Percentiles rank a stretch among this genome's conserved stretches.
phyloP scores from a whole-genome alignment of 805 yeast species.

The Priceomyces medius region DNA sequence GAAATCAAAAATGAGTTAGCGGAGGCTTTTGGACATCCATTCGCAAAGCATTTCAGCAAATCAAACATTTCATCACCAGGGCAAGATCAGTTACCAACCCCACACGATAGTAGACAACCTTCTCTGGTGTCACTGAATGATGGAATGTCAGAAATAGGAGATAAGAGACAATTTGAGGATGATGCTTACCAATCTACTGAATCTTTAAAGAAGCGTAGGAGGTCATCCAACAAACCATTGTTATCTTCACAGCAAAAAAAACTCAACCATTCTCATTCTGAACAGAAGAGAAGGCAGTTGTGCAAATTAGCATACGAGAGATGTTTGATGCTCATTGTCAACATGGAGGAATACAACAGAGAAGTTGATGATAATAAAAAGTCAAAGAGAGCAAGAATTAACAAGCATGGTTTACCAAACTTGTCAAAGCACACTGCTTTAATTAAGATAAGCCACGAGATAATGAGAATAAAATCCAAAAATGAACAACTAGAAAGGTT shows the following conservation, averaged over 20 bases:
- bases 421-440: slow-evolving; percentile 44
- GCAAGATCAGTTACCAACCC: slow-evolving; percentile 30
- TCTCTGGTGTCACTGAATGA: slow-evolving; percentile 12
- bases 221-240: slow-evolving; percentile 34
- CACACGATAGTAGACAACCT: slow-evolving; percentile 30
- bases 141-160: neutral
- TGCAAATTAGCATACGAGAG: slow-evolving; percentile 46
- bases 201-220: slow-evolving; percentile 22
- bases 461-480: slow-evolving; percentile 29
- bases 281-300: slow-evolving; percentile 43
- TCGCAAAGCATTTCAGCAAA: slow-evolving; percentile 13
- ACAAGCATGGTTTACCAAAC: slow-evolving; percentile 46
- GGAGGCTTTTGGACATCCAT: slow-evolving; percentile 33
- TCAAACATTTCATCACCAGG: slow-evolving; percentile 7
- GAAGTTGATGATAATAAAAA: slow-evolving; percentile 28
- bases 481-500: slow-evolving; percentile 34
- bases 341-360: slow-evolving; percentile 38
- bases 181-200: slow-evolving; percentile 9
- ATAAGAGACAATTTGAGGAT: slow-evolving; percentile 1
- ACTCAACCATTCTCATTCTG: slow-evolving; percentile 41
- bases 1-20: slow-evolving; percentile 27
- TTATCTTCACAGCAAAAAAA: slow-evolving; percentile 41
- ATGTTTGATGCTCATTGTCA: slow-evolving; percentile 38
- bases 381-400: slow-evolving; percentile 37
- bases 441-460: slow-evolving; percentile 39